Base-by-base conservation (phyloP, 75 land plant species). In the Selaginella tamariscina region DNA sequence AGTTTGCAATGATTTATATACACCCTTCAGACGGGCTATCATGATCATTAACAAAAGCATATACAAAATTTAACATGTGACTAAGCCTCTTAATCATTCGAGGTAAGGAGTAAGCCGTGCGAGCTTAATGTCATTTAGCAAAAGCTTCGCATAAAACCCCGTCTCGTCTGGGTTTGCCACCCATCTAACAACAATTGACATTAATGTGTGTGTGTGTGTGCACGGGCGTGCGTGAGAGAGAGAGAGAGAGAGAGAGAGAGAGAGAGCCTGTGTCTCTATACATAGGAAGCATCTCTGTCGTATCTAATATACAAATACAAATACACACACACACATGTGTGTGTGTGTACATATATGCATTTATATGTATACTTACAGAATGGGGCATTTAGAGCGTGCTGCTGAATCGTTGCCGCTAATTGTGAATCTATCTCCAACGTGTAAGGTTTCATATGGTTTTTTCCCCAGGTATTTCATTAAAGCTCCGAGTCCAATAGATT, bases 141-240 rank as follows among this genome's bases (percentile, higher is more conserved):
- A 32, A 32, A 80, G 33, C 21, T 80, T 65, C 27, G 82, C 67
- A 65, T 68, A 79, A 32, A 79, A 80, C n/a, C 73, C 72, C 28
- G 82, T 80, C 54, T 80, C 80, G 29, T 80, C 80, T 56, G 80
- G 82, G 31, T 80, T 80, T 11, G 80, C 76, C 23, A 80, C 82
- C 80, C 80, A 75, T 22, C 77, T 75, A 63, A 5, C 49, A 5
- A n/a, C n/a, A n/a, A n/a, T n/a, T n/a, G n/a, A n/a, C n/a, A n/a
- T n/a, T n/a, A n/a, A n/a, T n/a, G n/a, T n/a, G n/a, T n/a, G n/a
- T n/a, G n/a, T n/a, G n/a, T n/a, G n/a, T n/a, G n/a, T n/a, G n/a
- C n/a, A n/a, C n/a, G n/a, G n/a, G n/a, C n/a, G n/a, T n/a, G n/a
- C n/a, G n/a, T n/a, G n/a, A n/a, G n/a, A n/a, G n/a, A n/a, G n/a